A percentile compares a stretch with the other conserved stretches of the same genome.
phyloP scores from a whole-genome alignment of 2,329 filamentous ascomycete species.

The Fonsecaea nubica region DNA sequence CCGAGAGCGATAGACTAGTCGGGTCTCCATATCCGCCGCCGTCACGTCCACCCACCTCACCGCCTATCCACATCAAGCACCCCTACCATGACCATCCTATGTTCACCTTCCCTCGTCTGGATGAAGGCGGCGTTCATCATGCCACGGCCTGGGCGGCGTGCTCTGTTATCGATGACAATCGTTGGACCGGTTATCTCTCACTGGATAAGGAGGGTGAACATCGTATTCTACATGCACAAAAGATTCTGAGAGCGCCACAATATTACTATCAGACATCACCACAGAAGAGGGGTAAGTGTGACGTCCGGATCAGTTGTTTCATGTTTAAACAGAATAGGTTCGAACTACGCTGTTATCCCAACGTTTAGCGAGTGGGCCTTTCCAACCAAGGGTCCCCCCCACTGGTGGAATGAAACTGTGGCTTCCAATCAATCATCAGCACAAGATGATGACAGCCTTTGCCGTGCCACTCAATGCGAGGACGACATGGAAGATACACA shows the following conservation, averaged over 20 bases:
- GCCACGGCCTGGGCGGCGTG: not conserved
- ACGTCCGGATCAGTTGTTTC: not conserved
- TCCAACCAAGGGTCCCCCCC: not conserved
- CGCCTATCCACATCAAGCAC: not conserved
- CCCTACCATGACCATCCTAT: not conserved
- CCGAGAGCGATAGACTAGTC: not conserved
- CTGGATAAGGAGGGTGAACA: not conserved
- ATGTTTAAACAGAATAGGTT: not conserved
- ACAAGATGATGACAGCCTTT: not conserved
- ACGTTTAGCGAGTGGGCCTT: not conserved
- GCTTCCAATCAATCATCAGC: not conserved
- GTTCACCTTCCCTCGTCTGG: not conserved
- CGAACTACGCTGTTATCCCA: not conserved
- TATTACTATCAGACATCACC: not conserved
- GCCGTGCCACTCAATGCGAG: not conserved
- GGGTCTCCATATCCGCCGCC: not conserved
- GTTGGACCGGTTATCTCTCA: not conserved
- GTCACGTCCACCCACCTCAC: not conserved
- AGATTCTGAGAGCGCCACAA: not conserved
- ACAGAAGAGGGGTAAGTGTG: not conserved
- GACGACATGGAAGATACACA: not conserved
- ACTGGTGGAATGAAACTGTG: not conserved
- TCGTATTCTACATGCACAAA: not conserved
- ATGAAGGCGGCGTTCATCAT: not conserved
- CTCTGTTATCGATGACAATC: not conserved